Evolutionary conservation across 129 eudicot species (phyloP), one percentile per base, ranked within the genome.

Genomic region (Tagetes patula): DNA sequence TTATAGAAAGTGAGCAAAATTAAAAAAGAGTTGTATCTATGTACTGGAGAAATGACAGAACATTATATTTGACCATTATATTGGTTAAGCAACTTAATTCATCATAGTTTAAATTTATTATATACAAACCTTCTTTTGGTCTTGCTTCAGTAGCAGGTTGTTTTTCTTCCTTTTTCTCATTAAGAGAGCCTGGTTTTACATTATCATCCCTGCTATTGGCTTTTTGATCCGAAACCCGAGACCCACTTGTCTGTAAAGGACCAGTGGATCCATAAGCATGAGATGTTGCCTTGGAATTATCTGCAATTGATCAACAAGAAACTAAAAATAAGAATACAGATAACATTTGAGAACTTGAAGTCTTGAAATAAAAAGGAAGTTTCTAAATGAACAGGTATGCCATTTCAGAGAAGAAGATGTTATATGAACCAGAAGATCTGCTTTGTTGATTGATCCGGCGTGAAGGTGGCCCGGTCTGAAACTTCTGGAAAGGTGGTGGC

Each of bases 401-500:
- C 65, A 1, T 31, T 58, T 72, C 56, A 72, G 34, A 72, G 7
- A 27, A 58, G 37, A 32, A 49, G 39, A 42, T 65, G 56, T 56
- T 34, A 73, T 27, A 71, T 80, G 72, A 53, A 84, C 93, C 82
- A 66, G 84, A 80, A 74, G 72, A 77, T 81, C 68, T 80, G 75
- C 71, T 82, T 70, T 77, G 84, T 49, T 71, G 91, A 78, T 59
- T 50, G 38, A 52, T 41, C 27, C 55, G 67, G 5, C 60, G 84
- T 13, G 75, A 67, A 77, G 75, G 53, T 76, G 81, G 85, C 67
- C 91, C 89, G 65, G 86, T 54, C 60, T 89, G 91, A 58, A 92
- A 75, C 81, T 92, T 92, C 82, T 92, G 90, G 74, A 92, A 92
- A 38, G 96, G 91, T 63, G 96, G 96, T 14, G 98, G 98, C 3